A percentile compares a stretch with the other conserved stretches of the same genome.
Evolutionary conservation across 495 filamentous ascomycete genomes (phyloP).

Genomic region (Xylaria castorea): DNA sequence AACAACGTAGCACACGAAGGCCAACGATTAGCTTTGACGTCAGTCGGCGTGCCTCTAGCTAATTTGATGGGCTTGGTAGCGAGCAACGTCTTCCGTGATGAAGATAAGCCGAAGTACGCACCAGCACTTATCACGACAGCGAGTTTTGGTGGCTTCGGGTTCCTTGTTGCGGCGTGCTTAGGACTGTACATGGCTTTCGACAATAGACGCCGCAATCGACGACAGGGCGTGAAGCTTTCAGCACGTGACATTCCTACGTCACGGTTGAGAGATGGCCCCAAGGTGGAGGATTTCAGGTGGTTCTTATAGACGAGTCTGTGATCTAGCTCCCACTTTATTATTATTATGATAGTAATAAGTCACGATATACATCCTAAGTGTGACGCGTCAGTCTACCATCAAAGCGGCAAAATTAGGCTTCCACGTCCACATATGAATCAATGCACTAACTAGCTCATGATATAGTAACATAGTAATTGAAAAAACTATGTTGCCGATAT

Average conservation of each 20-base stretch:
- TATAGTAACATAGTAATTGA: background rate
- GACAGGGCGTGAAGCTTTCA: conserved; percentile 64
- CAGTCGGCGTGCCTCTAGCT: conserved; percentile 75
- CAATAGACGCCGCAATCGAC: conserved; percentile 67
- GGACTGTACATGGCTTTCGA: conserved; percentile 75
- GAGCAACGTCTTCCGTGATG: conserved; percentile 74
- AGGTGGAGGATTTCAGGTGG: conserved; percentile 72
- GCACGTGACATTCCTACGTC: conserved; percentile 74
- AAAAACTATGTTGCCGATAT: background rate
- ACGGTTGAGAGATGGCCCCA: conserved; percentile 70
- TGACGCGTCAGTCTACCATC: background rate
- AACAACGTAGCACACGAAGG: conserved; percentile 83
- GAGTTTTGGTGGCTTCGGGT: conserved; percentile 71
- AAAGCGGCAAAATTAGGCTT: background rate
- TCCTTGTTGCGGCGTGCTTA: conserved; percentile 61
- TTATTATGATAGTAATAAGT: background rate
- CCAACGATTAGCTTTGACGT: conserved; percentile 71
- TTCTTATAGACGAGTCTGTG: conserved; percentile 52
- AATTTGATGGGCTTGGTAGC: conserved; percentile 83
- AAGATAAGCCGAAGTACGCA: conserved; percentile 76
- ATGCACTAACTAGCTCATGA: background rate
- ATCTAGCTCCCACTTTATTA: background rate
- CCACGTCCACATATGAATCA: background rate
- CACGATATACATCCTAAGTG: background rate
- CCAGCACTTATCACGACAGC: conserved; percentile 77